These are phyloP conservation scores for Amaranthus tricolor DNA, from an alignment of 179 eudicot species.

Conservation along the genomic window DNA sequence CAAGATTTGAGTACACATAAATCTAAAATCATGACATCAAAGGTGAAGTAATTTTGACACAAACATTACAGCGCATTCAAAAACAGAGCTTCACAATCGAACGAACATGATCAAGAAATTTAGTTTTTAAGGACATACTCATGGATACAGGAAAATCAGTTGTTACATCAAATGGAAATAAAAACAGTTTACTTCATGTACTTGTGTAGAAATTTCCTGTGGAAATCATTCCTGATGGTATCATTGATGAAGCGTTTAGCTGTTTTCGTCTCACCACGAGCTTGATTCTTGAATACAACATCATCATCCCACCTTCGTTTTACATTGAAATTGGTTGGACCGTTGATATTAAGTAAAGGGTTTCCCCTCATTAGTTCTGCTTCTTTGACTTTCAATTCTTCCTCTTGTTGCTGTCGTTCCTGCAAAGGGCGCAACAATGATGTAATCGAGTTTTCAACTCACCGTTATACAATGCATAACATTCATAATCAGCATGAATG, in stretches of 20 bases:
- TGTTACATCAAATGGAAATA: background rate
- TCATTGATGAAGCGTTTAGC: constrained; percentile 93
- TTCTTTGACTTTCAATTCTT: constrained; percentile 63
- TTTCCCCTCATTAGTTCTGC: constrained; percentile 89
- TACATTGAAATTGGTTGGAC: constrained; percentile 76
- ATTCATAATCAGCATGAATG: background rate
- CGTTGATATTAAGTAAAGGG: constrained; percentile 59
- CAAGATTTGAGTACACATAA: too few species aligned
- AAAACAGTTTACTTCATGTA: constrained; percentile 67
- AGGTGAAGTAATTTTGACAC: background rate
- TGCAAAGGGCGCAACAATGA: background rate
- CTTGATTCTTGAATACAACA: constrained; percentile 97
- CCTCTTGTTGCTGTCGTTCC: background rate
- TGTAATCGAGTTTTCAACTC: too few species aligned
- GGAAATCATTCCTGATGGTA: constrained; percentile 89
- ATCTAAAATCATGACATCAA: background rate
- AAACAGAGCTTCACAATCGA: too few species aligned
- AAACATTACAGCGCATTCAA: background rate
- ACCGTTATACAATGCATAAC: background rate
- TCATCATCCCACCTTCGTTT: constrained; percentile 99
- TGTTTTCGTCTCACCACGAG: constrained; percentile 83
- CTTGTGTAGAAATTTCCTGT: constrained; percentile 84
- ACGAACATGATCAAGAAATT: too few species aligned
- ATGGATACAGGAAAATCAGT: background rate
- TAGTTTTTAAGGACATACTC: too few species aligned